Evolutionary conservation across 2,329 filamentous ascomycete genomes (phyloP).

Genomic region (Madurella fahalii): DNA sequence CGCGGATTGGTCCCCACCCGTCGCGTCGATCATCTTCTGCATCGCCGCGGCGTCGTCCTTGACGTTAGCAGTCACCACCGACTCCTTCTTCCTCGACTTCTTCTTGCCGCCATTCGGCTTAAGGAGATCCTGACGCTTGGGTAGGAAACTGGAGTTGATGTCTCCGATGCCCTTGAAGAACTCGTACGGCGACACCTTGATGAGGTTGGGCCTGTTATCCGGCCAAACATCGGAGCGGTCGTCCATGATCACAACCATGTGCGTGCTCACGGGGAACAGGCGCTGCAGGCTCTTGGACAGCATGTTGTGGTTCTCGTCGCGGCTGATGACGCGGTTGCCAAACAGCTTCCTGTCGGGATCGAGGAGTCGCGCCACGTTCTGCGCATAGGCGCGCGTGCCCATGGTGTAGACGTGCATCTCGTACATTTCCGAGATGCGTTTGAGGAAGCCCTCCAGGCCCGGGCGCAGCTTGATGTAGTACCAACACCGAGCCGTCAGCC

Average conservation of each 20-base stretch:
- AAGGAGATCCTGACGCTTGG: constrained; percentile 63
- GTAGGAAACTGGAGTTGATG: constrained; percentile 96
- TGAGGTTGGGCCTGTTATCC: constrained; percentile 82
- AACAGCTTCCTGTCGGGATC: constrained; percentile 88
- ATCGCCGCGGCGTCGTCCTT: constrained; percentile 41
- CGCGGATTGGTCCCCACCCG: constrained; percentile 66
- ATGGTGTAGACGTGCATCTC: constrained; percentile 99
- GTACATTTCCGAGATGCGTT: constrained; percentile 73
- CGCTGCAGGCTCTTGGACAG: constrained; percentile 85
- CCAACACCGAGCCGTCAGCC: constrained; percentile 69
- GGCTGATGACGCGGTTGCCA: constrained; percentile 89
- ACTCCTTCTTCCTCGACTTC: constrained; percentile 3
- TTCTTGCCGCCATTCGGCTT: constrained; percentile 25
- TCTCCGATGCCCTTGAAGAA: constrained; percentile 98
- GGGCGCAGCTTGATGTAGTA: constrained; percentile 99
- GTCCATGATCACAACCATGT: constrained; percentile 99
- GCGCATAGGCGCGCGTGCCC: constrained; percentile 94
- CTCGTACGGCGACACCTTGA: constrained; percentile 93
- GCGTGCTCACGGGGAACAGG: constrained; percentile 91
- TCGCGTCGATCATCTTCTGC: constrained; percentile 66
- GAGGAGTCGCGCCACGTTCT: constrained; percentile 86
- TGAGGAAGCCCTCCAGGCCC: constrained; percentile 74
- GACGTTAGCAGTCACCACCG: background rate
- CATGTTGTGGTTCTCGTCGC: constrained; percentile 93
- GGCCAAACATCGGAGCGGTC: constrained; percentile 95